A percentile compares a stretch with the other conserved stretches of the same genome.
These are phyloP conservation scores for Candida tunisiensis DNA, from an alignment of 1,139 yeast genomes.

Conservation along the genomic window DNA sequence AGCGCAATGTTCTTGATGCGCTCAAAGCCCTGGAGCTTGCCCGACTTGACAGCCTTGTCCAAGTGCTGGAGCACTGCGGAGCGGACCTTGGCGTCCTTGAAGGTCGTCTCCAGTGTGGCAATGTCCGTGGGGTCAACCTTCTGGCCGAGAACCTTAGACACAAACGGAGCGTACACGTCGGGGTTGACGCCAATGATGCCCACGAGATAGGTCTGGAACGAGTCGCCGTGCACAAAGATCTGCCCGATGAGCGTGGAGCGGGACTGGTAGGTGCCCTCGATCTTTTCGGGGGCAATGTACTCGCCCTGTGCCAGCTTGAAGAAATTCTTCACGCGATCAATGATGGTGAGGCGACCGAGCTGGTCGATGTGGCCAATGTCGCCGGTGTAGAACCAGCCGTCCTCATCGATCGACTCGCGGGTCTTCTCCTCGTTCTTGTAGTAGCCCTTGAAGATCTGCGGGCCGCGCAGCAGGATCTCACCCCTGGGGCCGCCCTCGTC, in stretches of 20 bases:
- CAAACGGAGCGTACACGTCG: conserved; percentile 15
- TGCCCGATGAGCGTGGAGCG: conserved; percentile 36
- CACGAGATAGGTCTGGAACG: conserved; percentile 40
- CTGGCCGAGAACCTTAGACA: conserved; percentile 10
- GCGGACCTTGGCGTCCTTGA: conserved; percentile 16
- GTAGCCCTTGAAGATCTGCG: conserved; percentile 45
- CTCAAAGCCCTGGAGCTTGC: conserved; percentile 35
- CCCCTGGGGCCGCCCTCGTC: conserved; percentile 33
- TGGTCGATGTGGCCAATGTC: conserved; percentile 45
- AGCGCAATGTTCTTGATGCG: conserved; percentile 43
- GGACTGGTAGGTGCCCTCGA: conserved; percentile 48
- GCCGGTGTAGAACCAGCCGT: conserved; percentile 69
- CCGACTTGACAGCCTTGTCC: conserved; percentile 15
- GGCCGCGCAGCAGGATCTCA: conserved; percentile 52
- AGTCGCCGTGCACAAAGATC: conserved; percentile 53
- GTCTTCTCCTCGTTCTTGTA: conserved; percentile 42
- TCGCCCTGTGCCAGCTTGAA: conserved; percentile 75
- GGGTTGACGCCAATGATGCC: conserved; percentile 47
- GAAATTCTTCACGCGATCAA: conserved; percentile 68
- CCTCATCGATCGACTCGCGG: conserved; percentile 32
- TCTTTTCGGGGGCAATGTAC: conserved; percentile 64
- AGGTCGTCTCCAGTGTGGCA: conserved; percentile 13
- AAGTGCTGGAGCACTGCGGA: conserved; percentile 15
- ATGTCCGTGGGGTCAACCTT: conserved; percentile 11
- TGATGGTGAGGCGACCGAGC: conserved; percentile 39